A percentile compares a stretch with the other conserved stretches of the same genome.
Evolutionary conservation across 2,329 filamentous ascomycete species (phyloP).

Genomic region (Raffaelea deltoideospora): DNA sequence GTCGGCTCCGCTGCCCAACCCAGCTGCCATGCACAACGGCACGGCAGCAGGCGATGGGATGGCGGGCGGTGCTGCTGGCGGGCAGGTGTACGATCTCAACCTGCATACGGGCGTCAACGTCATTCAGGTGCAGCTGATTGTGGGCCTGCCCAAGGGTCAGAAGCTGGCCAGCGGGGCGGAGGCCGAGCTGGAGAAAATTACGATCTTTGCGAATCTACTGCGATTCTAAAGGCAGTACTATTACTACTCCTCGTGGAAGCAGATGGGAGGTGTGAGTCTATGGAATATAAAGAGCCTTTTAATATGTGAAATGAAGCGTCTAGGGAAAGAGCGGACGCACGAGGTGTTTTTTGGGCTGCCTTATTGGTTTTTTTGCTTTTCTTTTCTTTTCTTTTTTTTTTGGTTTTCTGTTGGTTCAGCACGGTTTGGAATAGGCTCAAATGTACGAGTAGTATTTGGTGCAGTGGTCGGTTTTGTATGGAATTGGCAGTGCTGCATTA

Average conservation of each 20-base stretch:
- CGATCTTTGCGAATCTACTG: conserved; percentile 57
- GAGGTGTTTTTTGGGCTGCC: not conserved
- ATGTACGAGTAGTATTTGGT: too few species aligned
- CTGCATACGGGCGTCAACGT: conserved; percentile 60
- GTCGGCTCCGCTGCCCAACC: conserved; percentile 28
- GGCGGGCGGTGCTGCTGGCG: conserved; percentile 36
- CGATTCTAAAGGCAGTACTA: conserved; percentile 22
- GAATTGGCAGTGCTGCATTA: too few species aligned
- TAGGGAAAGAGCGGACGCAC: too few species aligned
- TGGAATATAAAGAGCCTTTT: too few species aligned
- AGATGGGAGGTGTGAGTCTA: too few species aligned
- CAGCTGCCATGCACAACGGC: not conserved
- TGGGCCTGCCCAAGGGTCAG: conserved; percentile 47
- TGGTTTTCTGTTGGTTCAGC: too few species aligned
- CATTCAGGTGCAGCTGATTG: conserved; percentile 64
- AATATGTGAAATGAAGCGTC: too few species aligned
- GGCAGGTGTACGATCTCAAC: conserved; percentile 63
- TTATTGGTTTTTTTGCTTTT: not conserved
- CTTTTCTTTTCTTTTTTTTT: too few species aligned
- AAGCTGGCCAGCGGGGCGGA: conserved; percentile 42
- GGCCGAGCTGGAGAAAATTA: conserved; percentile 65
- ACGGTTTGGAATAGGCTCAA: too few species aligned
- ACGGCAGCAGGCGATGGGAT: conserved; percentile 34
- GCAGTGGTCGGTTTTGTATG: too few species aligned
- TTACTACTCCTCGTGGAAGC: too few species aligned